Evolutionary conservation across 495 filamentous ascomycete species (phyloP), one percentile per base, ranked within the genome.

Genomic region (Hypoxylon intermedium): DNA sequence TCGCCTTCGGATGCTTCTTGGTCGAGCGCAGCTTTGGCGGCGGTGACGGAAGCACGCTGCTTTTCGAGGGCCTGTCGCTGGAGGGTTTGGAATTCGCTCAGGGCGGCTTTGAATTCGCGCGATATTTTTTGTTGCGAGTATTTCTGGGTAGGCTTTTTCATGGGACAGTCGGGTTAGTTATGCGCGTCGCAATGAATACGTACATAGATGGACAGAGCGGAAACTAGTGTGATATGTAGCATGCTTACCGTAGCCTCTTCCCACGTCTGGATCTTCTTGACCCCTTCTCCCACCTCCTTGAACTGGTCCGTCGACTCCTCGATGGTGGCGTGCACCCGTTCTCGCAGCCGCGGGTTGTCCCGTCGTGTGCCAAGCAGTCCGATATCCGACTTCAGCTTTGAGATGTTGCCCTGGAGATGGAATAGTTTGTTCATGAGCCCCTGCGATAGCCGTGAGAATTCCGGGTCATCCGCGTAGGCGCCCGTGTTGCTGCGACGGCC

Each of bases 41-140:
- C 91, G 12, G 85, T 82, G 6, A 93, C 87, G 24, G 90, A 92
- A 18, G 91, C 88, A 24, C 93, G 88, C 74, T 97, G 88, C 65
- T 97, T 98, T 71, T 97, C 93, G 42, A 97, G 77, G 13, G 93
- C 93, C 41, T 83, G 83, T 21, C 92, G 88, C 74, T 98, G 94
- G 28, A 97, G 85, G 13, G 78, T 77, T 75, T 99, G 95, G 75
- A 99, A 98, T 67, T 96, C 91, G 63, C 85, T 82, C 48, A 97
- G 84, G 41, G 89, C 88, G 41, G 89, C 83, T 69, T 91, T 86
- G 81, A 97, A 96, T 70, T 97, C 92, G 60, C 89, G 87, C 38
- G 90, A 93, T 30, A 98, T 84, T 69, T 97, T 98, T 63, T 93
- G 88, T 61, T 98, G 93, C 9, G 90, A 94, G 79, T 93, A 98